Evolutionary conservation across 345 rosid species (phyloP).

Genomic region (Gossypium thurberi): DNA sequence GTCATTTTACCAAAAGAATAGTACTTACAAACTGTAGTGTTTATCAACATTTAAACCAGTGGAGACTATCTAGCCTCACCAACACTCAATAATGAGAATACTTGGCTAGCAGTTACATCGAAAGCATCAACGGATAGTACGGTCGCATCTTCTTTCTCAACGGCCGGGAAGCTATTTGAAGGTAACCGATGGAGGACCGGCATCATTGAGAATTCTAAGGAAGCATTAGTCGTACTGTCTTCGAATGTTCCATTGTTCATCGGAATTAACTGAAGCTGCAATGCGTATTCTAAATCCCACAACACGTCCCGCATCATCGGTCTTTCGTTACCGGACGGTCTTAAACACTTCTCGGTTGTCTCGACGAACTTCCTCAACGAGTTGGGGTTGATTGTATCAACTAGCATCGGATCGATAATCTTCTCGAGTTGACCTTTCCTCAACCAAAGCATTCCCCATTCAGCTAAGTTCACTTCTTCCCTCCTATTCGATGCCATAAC

Average conservation of each 20-base stretch:
- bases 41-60: background rate
- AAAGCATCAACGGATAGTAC: background rate
- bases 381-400: slow-evolving; percentile 27
- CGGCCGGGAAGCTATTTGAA: background rate
- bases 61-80: slow-evolving; percentile 24
- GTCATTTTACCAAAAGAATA: too few relatives aligned
- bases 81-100: slow-evolving; percentile 23
- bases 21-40: background rate
- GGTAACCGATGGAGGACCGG: slow-evolving; percentile 10
- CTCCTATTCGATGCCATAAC: slow-evolving; percentile 24
- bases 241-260: slow-evolving; percentile 16
- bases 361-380: slow-evolving; percentile 44
- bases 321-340: slow-evolving; percentile 36
- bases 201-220: slow-evolving; percentile 12
- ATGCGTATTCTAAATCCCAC: slow-evolving; percentile 50
- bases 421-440: slow-evolving; percentile 29
- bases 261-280: slow-evolving; percentile 34
- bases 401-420: slow-evolving; percentile 35
- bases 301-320: slow-evolving; percentile 54
- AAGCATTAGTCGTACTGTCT: slow-evolving; percentile 24
- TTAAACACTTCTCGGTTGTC: slow-evolving; percentile 50
- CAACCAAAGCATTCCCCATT: slow-evolving; percentile 35
- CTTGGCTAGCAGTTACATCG: background rate
- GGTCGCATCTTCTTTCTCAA: background rate
- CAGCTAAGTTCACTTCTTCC: slow-evolving; percentile 48